phyloP scores from a whole-genome alignment of 306 rosid genomes.

The Lathyrus sativus region DNA sequence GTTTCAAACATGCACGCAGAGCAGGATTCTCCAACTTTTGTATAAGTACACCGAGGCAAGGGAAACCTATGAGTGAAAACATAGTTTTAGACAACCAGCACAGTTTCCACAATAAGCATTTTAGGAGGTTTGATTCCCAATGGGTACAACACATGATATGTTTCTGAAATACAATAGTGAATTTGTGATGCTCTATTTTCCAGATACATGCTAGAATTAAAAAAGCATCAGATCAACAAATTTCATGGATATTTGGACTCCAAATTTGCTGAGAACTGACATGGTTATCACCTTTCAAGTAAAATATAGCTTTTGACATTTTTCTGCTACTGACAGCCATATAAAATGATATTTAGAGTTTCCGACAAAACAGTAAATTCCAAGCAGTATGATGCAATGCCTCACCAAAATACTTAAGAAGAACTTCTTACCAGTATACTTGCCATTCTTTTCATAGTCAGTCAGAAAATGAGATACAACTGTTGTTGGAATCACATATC shows the following conservation, averaged over 20 bases:
- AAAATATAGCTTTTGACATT: slow-evolving; percentile 8
- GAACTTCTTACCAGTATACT: slow-evolving; percentile 77
- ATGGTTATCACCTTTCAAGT: too few species aligned
- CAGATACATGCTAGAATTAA: slow-evolving; percentile 18
- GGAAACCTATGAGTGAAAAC: slow-evolving; percentile 67
- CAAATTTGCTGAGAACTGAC: too few species aligned
- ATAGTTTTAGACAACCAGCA: slow-evolving; percentile 21
- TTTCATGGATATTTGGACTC: too few species aligned
- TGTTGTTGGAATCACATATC: slow-evolving; percentile 95
- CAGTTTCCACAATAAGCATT: slow-evolving; percentile 31
- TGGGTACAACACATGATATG: slow-evolving; percentile 12
- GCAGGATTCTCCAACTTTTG: slow-evolving; percentile 99
- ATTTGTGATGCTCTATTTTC: background rate
- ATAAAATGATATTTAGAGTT: slow-evolving; percentile 26
- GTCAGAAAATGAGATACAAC: slow-evolving; percentile 93
- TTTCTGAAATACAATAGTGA: slow-evolving; percentile 9
- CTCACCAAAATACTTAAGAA: slow-evolving; percentile 37
- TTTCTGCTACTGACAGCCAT: slow-evolving; percentile 14
- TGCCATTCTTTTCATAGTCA: slow-evolving; percentile 86
- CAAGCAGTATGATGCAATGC: slow-evolving; percentile 26
- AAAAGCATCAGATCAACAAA: background rate
- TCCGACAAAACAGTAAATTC: slow-evolving; percentile 21
- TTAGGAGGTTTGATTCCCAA: slow-evolving; percentile 28
- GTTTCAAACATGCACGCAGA: slow-evolving; percentile 76
- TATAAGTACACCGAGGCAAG: slow-evolving; percentile 91